Conservation (phyloP, 225 moss, liverwort and hornwort species). For the Sphagnum contortum region DNA sequence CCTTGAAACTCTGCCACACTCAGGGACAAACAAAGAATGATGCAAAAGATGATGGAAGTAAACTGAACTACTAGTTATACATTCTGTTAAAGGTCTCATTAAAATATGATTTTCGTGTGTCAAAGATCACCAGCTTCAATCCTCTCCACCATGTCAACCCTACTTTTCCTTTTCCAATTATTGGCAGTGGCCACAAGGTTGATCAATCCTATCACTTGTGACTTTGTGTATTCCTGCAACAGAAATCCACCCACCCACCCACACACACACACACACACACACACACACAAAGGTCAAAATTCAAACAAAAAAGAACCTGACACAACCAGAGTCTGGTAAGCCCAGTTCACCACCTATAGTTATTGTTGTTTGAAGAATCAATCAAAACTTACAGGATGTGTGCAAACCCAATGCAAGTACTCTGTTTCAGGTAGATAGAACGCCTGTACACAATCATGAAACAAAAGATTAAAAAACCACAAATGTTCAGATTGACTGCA, state of each 20-base stretch:
- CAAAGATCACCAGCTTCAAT: constrained; percentile 75
- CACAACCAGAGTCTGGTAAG: no score
- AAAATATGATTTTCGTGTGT: constrained; percentile 3
- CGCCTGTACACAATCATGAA: constrained; percentile 29
- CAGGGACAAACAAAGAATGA: no score
- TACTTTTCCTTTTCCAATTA: constrained; percentile 93
- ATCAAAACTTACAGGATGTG: constrained; percentile 75
- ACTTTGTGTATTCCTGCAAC: constrained; percentile 85
- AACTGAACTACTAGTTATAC: constrained; percentile 19
- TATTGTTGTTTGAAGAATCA: neutral
- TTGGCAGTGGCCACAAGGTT: constrained; percentile 81
- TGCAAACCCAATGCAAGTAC: constrained; percentile 91
- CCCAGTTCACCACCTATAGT: no score
- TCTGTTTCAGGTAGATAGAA: constrained; percentile 99
- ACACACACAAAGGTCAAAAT: no score
- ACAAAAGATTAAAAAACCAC: neutral
- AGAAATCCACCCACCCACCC: neutral
- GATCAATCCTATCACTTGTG: constrained; percentile 81
- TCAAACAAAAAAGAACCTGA: no score
- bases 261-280: no score
- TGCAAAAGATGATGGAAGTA: no score
- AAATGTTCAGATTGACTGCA: neutral
- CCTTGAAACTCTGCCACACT: no score
- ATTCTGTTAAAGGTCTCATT: constrained; percentile 1
- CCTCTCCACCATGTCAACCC: constrained; percentile 82